Conservation (phyloP, 441 rosid species). For the Eutrema salsugineum region DNA sequence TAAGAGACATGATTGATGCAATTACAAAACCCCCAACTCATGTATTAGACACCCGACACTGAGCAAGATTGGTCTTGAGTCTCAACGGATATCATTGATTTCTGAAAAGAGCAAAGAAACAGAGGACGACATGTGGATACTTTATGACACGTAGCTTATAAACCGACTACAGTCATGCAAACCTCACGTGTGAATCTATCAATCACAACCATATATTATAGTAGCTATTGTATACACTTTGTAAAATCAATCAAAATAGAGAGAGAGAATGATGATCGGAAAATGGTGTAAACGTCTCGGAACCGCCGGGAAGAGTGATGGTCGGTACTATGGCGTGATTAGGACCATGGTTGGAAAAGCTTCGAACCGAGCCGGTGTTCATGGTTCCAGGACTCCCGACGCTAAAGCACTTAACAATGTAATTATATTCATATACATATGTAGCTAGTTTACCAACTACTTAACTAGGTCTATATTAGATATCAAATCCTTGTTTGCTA, state of each 20-base stretch:
- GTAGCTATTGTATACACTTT: neutral
- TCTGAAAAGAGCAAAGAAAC: too few relatives aligned
- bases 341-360: slow-evolving; percentile 30
- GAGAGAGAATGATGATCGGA: slow-evolving; percentile 5
- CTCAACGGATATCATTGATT: too few relatives aligned
- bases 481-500: neutral
- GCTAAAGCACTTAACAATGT: slow-evolving; percentile 26
- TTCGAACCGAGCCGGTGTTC: slow-evolving; percentile 36
- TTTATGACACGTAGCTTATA: neutral
- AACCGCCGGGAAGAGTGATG: neutral
- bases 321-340: neutral
- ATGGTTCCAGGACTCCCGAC: slow-evolving; percentile 24
- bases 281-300: slow-evolving; percentile 1
- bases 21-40: too few relatives aligned
- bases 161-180: neutral
- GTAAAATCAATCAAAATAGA: neutral
- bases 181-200: neutral
- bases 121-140: neutral
- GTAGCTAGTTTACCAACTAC: neutral
- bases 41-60: too few relatives aligned
- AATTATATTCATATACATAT: neutral
- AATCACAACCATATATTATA: neutral
- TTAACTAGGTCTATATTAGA: neutral
- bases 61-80: too few relatives aligned
- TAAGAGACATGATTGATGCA: too few relatives aligned